Conservation (phyloP, 495 filamentous ascomycete genomes). For the Eremomyces bilateralis region DNA sequence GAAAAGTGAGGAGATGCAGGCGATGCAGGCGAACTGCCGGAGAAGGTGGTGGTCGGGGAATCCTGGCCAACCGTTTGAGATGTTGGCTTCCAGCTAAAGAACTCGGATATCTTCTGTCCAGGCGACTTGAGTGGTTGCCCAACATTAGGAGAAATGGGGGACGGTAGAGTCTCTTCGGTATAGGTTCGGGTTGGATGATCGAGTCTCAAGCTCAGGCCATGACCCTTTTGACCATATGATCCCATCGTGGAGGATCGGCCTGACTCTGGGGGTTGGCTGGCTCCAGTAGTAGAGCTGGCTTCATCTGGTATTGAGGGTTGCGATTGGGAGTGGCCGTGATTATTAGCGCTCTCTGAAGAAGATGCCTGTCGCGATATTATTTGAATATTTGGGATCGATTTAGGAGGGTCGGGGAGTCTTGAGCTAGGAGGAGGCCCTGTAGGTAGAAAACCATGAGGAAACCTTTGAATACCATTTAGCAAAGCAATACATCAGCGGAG, state of each 20-base stretch:
- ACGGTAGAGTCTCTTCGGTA: not conserved
- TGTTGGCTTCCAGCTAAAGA: not conserved
- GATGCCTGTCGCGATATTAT: too few species aligned
- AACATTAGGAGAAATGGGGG: not conserved
- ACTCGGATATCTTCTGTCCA: not conserved
- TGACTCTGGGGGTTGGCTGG: not conserved
- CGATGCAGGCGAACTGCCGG: not conserved
- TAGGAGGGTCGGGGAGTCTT: constrained; percentile 2
- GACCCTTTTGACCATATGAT: not conserved
- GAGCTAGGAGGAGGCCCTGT: constrained; percentile 27
- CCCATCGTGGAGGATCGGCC: not conserved
- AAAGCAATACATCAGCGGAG: constrained; percentile 1
- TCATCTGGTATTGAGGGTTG: not conserved
- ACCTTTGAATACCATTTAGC: not conserved
- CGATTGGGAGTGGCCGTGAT: not conserved
- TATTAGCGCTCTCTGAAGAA: too few species aligned
- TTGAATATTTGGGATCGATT: not conserved
- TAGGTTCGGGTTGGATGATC: not conserved
- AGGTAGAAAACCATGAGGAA: not conserved
- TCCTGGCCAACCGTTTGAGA: not conserved
- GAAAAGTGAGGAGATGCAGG: constrained; percentile 17
- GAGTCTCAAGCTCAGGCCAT: not conserved
- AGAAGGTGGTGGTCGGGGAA: not conserved
- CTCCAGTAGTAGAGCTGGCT: not conserved
- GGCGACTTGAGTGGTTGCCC: not conserved